Conservation (phyloP, 352 stramenopile genomes). For the Discostella stelligera region DNA sequence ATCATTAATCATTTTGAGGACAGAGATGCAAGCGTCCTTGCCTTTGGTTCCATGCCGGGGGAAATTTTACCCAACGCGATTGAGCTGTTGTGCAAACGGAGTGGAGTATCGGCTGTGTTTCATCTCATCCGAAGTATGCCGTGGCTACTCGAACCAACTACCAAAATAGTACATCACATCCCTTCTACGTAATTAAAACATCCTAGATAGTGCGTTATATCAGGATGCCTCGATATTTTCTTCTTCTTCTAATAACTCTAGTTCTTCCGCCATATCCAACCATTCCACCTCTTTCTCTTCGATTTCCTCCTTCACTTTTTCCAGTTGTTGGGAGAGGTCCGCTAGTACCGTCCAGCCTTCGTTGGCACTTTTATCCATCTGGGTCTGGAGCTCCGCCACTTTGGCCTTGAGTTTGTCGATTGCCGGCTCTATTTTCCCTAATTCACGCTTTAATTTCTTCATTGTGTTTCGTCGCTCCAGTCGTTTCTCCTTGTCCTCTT, state of each 20-base stretch:
- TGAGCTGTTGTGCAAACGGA: neutral
- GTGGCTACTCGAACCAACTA: neutral
- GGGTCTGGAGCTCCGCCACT: conserved; percentile 31
- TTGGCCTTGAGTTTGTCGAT: conserved; percentile 73
- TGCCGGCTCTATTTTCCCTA: conserved; percentile 61
- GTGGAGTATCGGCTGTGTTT: neutral
- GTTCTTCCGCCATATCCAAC: conserved; percentile 71
- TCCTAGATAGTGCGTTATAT: neutral
- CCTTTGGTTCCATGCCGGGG: neutral
- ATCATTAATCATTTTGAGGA: neutral
- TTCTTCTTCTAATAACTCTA: conserved; percentile 61
- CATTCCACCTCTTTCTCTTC: conserved; percentile 79
- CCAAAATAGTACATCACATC: no score
- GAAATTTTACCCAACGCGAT: neutral
- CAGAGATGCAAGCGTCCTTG: neutral
- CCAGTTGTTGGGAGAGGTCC: conserved; percentile 67
- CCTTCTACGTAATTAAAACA: no score
- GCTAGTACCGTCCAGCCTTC: conserved; percentile 77
- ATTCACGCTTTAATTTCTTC: conserved; percentile 70
- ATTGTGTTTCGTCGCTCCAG: conserved; percentile 66
- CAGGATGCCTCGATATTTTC: neutral
- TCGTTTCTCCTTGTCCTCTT: conserved; percentile 69
- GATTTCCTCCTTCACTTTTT: conserved; percentile 66
- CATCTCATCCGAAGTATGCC: neutral
- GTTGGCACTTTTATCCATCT: conserved; percentile 64